Evolutionary conservation across 2,329 filamentous ascomycete species (phyloP), one percentile per base, ranked within the genome.

Genomic region (Penicillium sclerotigenum): DNA sequence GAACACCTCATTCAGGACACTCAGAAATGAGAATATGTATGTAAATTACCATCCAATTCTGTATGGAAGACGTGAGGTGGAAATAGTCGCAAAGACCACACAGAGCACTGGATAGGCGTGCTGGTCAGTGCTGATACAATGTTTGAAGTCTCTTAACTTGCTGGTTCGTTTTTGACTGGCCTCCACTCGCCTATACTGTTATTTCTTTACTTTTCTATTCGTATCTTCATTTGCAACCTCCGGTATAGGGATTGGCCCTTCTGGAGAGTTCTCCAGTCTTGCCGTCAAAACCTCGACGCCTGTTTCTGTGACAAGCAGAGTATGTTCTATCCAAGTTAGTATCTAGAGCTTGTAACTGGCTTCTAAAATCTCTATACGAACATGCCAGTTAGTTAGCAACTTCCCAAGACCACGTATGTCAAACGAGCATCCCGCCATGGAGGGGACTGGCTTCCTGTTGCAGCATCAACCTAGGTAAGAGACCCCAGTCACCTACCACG

Each of bases 251-350:
- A 88, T 74, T 8, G 86, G 79, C 1, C 88, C 88, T 48, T 89
- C 89, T 1, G 89, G 89, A 31, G 87, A 91, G 68, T 86, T 79
- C 52, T 80, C 77, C 37, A 81, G 74, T 64, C 87, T 81, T 33
- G 88, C 89, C 0, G 89, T 92, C 64, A 92, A 71, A 34, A 92
- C 78, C 73, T 92, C 89, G 5, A 90, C 86, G 1, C 89, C 89
- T 61, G 86, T 83, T 65, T 89, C 87, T 0, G 89, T 92, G 3
- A 92, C 88, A n/a, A 92, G 79, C 46, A 92, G 75, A 2, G 88
- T 91, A 68, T 92, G 89, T 73, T 92, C 88, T 68, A 48, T 31
- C 5, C 2, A 55, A 31, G 24, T 66, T 59, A 67, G 59, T 13
- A 20, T 54, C 34, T 13, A n/a, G 16, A 22, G 16, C 14, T 20